These are phyloP conservation scores for Effrenium voratum DNA, from an alignment of 73 alveolate genomes.

Conservation along the genomic window DNA sequence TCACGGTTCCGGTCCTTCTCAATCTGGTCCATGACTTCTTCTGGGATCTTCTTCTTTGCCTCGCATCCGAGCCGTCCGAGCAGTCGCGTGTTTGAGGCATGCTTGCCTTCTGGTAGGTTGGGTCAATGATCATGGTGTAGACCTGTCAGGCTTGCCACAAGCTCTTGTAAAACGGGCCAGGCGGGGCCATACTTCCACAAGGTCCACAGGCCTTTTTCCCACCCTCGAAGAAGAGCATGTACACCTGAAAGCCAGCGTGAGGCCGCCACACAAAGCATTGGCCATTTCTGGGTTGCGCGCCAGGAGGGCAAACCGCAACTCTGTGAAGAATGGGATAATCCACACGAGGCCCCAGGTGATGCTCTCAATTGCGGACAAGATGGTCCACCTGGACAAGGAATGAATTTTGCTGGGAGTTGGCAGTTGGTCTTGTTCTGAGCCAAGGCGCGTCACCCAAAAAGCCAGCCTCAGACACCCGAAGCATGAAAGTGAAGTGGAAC, in stretches of 20 bases:
- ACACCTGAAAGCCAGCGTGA: too few species aligned
- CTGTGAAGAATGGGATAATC: slow-evolving; percentile 63
- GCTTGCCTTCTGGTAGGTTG: slow-evolving; percentile 44
- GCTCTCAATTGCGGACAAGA: slow-evolving; percentile 41
- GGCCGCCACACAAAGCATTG: too few species aligned
- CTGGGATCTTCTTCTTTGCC: slow-evolving; percentile 88
- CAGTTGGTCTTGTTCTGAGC: not conserved
- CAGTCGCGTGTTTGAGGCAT: not conserved
- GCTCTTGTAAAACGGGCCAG: too few species aligned
- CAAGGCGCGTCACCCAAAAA: slow-evolving; percentile 64
- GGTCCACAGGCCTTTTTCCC: slow-evolving; percentile 39
- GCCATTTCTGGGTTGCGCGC: too few species aligned
- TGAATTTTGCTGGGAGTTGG: too few species aligned
- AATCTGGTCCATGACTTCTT: slow-evolving; percentile 25
- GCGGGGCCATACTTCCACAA: too few species aligned
- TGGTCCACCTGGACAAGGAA: not conserved
- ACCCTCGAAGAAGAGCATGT: slow-evolving; percentile 83
- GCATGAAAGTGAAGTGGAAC: not conserved
- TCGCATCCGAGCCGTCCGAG: not conserved
- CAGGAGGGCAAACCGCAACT: slow-evolving; percentile 59
- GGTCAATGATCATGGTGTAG: slow-evolving; percentile 32
- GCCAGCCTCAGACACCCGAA: slow-evolving; percentile 13
- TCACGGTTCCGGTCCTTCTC: not conserved
- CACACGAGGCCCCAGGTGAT: slow-evolving; percentile 41
- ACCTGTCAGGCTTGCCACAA: not conserved